Percentiles rank a stretch among this genome's conserved stretches.
phyloP scores from a whole-genome alignment of 2,329 filamentous ascomycete genomes.

The Endocalyx cinctus region DNA sequence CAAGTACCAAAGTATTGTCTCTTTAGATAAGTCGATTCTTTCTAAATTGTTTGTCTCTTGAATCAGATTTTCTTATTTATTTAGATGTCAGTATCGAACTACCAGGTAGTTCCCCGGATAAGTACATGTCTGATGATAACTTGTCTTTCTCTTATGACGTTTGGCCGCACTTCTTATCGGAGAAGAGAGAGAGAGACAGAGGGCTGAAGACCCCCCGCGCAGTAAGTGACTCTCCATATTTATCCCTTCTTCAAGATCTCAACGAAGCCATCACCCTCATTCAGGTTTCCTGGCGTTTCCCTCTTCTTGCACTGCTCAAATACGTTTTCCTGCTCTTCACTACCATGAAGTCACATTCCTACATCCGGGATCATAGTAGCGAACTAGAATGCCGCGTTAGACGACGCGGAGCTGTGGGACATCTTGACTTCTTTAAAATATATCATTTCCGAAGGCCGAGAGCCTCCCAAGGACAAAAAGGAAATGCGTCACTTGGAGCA shows the following conservation, averaged over 20 bases:
- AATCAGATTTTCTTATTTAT: too few species aligned
- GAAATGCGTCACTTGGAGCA: not conserved
- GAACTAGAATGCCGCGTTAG: not conserved
- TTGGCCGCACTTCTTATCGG: too few species aligned
- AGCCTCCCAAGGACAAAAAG: not conserved
- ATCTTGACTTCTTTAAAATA: constrained; percentile 1
- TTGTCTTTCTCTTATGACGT: too few species aligned
- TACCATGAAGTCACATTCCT: not conserved
- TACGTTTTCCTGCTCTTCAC: not conserved
- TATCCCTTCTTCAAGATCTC: not conserved
- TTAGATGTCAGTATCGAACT: too few species aligned
- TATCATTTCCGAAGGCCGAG: not conserved
- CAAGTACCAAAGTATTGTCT: too few species aligned
- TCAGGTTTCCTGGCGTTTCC: not conserved
- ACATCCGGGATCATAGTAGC: not conserved
- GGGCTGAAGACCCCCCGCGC: too few species aligned
- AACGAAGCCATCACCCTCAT: not conserved
- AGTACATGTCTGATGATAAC: too few species aligned
- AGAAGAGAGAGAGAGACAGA: too few species aligned
- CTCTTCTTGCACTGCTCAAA: not conserved
- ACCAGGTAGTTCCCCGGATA: too few species aligned
- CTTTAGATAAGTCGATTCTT: too few species aligned
- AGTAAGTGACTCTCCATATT: not conserved
- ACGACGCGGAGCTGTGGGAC: not conserved
- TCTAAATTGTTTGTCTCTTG: too few species aligned